A percentile compares a stretch with the other conserved stretches of the same genome.
These are phyloP conservation scores for Phytophthora hibernalis DNA, from an alignment of 352 stramenopile species.

Conservation along the genomic window DNA sequence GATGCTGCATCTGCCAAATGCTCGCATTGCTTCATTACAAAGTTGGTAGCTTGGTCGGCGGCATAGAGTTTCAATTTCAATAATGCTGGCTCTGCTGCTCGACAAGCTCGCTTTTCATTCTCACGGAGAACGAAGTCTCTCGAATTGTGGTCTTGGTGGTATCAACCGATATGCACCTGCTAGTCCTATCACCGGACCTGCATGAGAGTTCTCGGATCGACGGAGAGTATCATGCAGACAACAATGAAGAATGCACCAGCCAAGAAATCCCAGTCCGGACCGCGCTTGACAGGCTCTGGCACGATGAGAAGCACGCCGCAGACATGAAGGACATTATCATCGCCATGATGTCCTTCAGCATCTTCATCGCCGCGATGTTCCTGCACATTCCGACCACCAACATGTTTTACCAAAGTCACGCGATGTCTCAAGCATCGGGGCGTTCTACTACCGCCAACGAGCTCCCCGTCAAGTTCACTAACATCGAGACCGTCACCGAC, in stretches of 20 bases:
- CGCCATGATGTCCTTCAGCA: constrained; percentile 42
- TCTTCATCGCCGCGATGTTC: constrained; percentile 57
- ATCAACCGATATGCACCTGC: constrained; percentile 14
- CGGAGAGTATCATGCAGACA: constrained; percentile 7
- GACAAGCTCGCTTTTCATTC: neutral
- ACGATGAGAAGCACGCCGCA: constrained; percentile 47
- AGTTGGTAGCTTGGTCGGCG: neutral
- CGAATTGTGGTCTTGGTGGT: constrained; percentile 1
- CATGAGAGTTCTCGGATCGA: constrained; percentile 11
- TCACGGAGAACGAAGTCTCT: neutral
- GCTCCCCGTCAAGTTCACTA: constrained; percentile 39
- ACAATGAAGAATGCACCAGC: neutral
- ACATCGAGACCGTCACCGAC: constrained; percentile 41
- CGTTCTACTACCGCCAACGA: constrained; percentile 18
- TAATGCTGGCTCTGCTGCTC: neutral
- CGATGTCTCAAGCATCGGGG: constrained; percentile 36
- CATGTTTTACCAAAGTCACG: constrained; percentile 44
- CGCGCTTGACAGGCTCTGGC: constrained; percentile 42
- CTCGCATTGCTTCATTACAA: no score
- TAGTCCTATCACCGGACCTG: constrained; percentile 15
- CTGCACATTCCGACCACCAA: constrained; percentile 44
- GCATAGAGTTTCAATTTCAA: neutral
- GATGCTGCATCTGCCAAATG: neutral
- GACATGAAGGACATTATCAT: constrained; percentile 44
- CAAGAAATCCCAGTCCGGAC: constrained; percentile 24